Base-by-base conservation (phyloP, 1,139 yeast species). In the Geotrichum bryndzae region DNA sequence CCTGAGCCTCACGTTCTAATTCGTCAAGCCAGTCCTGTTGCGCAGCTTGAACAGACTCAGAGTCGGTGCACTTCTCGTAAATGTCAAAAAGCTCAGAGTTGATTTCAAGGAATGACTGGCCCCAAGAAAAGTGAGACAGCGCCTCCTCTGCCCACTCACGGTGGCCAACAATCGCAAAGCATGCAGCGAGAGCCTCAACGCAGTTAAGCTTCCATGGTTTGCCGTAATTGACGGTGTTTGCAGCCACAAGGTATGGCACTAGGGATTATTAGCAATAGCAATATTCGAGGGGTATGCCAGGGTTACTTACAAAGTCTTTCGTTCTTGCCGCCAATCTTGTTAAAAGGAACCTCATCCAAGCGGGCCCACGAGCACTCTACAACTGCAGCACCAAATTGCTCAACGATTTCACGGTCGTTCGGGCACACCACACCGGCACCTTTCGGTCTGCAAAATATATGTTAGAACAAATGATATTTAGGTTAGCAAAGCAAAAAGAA, bases 291-390 rank as follows among this genome's bases (percentile, higher is more conserved):
- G 38, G 15, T 31, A 58, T 57, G 18, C 22, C 25, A 13, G 35
- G 23, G 31, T 15, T 23, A 51, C 55, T 48, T 46, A 54, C 62
- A 51, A 27, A 94, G 77, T 59, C 99, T 79, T 71, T 94, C 97
- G 70, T 90, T 82, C 66, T 84, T 85, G 2, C 99, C 99, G 2
- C 99, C 98, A 64, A 94, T 92, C 71, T 88, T 90, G 66, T 81
- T 78, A 74, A 94, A 94, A 1, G 99, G 99, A n/a, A 94, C 85
- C 73, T 94, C 99, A 62, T 91, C 96, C 27, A 95, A 74, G 65
- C 98, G 79, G 0, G 99, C 99, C 99, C 99, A 94, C 1, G 97
- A 91, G 75, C 98, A 94, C 73, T 94, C 99, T 1, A 94, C 99
- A 8, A 94, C 99, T 0, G 99, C 97, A 13, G 92, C 95, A 45